Base-by-base conservation (phyloP, 441 rosid genomes). In the Breynia disticha region DNA sequence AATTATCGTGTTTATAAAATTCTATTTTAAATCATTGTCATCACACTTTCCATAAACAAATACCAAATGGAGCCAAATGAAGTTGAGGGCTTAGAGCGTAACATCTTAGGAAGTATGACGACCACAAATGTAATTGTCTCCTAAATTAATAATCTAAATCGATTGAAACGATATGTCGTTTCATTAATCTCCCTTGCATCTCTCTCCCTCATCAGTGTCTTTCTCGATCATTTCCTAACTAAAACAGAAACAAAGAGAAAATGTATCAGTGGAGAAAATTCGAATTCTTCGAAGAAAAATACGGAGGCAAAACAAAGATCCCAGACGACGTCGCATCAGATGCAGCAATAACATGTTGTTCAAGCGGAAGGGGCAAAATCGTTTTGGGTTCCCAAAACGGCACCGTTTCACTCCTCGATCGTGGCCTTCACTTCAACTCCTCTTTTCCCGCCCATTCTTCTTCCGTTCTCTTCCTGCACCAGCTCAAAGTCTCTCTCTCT, bases 241-340 rank as follows among this genome's bases (percentile, higher is more conserved):
- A 24, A 24, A 24, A n/a, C n/a, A n/a, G n/a, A n/a, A n/a, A n/a
- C n/a, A 24, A 16, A 18, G 28, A 12, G 9, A 16, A 21, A 67
- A 88, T 93, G 97, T 86, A 88, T 56, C 95, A 86, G 60, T 93
- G 81, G 97, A 79, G 98, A 72, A 93, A 93, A 73, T 93, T 93
- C 72, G 98, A 86, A 13, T 93, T 93, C 82, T 93, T 93, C 76
- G 96, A 93, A 78, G 97, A 93, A 72, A 93, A 93, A 73, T 79
- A 82, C 64, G 88, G 84, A 2, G 88, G 95, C 11, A 81, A 88
- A 70, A 54, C 75, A 72, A 45, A 51, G 67, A 81, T 93, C 49
- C 98, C 97, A 0, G 95, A 83, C 19, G 97, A 86, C 22, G 82
- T 84, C 3, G 38, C 47, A 12, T n/a, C n/a, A n/a, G n/a, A n/a